Conservation (phyloP, 768 basidiomycete species). For the Cyclocybe cylindracea region DNA sequence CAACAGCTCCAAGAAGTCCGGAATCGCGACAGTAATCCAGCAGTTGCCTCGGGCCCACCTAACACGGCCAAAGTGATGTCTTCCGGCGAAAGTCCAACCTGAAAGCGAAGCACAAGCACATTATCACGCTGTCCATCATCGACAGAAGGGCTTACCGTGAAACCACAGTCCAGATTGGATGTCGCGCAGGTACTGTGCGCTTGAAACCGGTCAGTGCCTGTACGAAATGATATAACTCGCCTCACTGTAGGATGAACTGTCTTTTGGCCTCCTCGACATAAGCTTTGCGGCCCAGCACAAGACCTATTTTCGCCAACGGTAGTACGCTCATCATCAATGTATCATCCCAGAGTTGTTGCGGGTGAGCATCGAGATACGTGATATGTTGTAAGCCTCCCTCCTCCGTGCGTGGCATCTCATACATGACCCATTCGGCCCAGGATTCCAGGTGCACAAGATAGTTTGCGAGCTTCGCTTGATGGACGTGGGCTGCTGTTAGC, state of each 20-base stretch:
- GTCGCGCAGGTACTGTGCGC: constrained; percentile 48
- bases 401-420: constrained; percentile 46
- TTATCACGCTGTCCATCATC: neutral
- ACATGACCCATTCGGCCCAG: constrained; percentile 56
- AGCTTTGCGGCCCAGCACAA: constrained; percentile 47
- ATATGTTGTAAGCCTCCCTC: constrained; percentile 51
- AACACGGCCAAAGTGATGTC: constrained; percentile 47
- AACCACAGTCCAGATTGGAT: constrained; percentile 46
- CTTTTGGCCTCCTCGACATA: constrained; percentile 59
- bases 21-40: constrained; percentile 49
- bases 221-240: neutral
- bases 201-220: constrained; percentile 9
- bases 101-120: neutral
- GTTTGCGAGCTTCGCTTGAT: constrained; percentile 33
- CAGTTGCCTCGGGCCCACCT: constrained; percentile 59
- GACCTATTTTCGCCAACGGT: constrained; percentile 56
- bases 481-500: constrained; percentile 44
- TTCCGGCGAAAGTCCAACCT: constrained; percentile 48
- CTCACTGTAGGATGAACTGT: constrained; percentile 50
- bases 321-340: constrained; percentile 60
- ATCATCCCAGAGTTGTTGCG: constrained; percentile 57
- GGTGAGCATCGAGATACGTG: constrained; percentile 41
- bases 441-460: constrained; percentile 41
- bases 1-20: constrained; percentile 50
- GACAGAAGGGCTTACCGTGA: constrained; percentile 34